Base-by-base conservation (phyloP, 108 stramenopile species). In the Cyclotella atomus region DNA sequence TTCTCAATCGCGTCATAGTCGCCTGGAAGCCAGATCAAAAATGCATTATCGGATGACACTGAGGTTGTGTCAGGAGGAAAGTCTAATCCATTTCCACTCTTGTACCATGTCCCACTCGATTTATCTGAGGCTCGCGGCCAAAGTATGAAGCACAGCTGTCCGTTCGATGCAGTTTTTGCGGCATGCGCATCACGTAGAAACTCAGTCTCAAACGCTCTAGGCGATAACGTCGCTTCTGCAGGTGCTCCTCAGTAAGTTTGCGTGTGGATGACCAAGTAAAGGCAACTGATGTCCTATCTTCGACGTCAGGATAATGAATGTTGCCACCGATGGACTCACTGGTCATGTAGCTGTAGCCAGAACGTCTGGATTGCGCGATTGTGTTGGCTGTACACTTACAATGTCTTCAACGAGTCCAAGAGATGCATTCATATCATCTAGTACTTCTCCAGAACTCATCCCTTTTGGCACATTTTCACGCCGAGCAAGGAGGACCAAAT, bases 1-100 rank as follows among this genome's bases (percentile, higher is more conserved):
- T 65, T 44, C 0, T 65, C 65, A 14, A 65, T 65, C 12, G 2
- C 8, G 27, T 65, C 65, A 47, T 45, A 65, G 44, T 65, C 65
- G 0, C 65, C 65, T 47, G 65, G 65, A 24, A 65, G 65, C 65
- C 65, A 65, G 24, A 65, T 65, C 45, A 65, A n/a, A 46, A 46
- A 43, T 15, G 43, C 65, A 41, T 65, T 65, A 14, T 65, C 46
- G 24, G 21, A 25, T 64, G 35, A 17, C 34, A 64, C 15, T 16
- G 65, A 20, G 29, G 27, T 65, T 24, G 65, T 46, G 8, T 65
- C 24, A 20, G 29, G 65, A 38, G 62, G 62, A 21, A 64, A 64
- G 65, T 65, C 45, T 23, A 14, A 56, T 15, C 55, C 55, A 14
- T 56, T 29, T 3, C 6, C 6, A 2, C 55, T 16, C 60, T 36